Base-by-base conservation (phyloP, 495 filamentous ascomycete species). In the Aspergillus panamensis region DNA sequence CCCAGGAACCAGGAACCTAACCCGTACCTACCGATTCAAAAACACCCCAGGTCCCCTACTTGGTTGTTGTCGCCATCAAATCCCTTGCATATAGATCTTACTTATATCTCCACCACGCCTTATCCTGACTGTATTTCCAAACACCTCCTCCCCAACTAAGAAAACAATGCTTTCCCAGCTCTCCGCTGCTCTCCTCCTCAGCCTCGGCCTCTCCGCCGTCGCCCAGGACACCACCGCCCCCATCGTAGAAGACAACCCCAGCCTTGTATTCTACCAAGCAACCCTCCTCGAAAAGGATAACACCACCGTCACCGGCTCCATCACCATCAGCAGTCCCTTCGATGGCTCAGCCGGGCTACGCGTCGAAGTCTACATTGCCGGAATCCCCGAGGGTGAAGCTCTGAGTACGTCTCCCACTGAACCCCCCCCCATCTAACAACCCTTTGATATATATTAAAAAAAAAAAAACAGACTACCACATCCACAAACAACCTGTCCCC, bases 401-500 rank as follows among this genome's bases (percentile, higher is more conserved):
- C 91, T 91, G 76, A 62, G 87, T 92, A 82, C 63, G 86, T 82
- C 25, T 25, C 25, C 25, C 25, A 2, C 25, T 5, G 2, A 25
- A 25, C 25, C 25, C 16, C 47, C 35, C 85, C 79, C 70, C 20
- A 14, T 29, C 57, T 45, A 47, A 19, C 10, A n/a, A 29, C 13
- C 16, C 20, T 25, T 21, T 42, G 12, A 9, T 14, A 3, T 43
- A 20, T 16, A n/a, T n/a, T n/a, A n/a, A n/a, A n/a, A n/a, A n/a
- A n/a, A n/a, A 49, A 54, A 43, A 17, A 54, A 43, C 20, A 92
- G 90, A 79, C 30, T 96, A 96, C 76, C 91, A 96, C 62, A 80
- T 96, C 65, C 90, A 96, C 75, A 83, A 84, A 55, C 67, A 75
- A 43, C 88, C 87, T 14, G 87, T 96, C 32, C 85, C 87, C 3